Evolutionary conservation across 306 rosid genomes (phyloP).

Genomic region (Corylus americana): DNA sequence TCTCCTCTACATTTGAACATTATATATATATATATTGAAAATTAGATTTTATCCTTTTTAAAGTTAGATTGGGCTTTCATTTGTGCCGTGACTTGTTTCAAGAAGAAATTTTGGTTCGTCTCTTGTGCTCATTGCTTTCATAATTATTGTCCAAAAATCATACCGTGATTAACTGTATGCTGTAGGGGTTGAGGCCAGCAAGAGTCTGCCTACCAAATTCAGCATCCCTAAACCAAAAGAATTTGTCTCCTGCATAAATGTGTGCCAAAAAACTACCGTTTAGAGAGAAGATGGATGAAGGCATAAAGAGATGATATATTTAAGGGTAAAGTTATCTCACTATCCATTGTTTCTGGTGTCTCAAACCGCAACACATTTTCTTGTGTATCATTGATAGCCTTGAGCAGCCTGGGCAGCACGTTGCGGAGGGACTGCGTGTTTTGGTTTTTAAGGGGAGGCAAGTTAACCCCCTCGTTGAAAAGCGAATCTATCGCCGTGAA

Average conservation of each 20-base stretch:
- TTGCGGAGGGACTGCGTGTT: slow-evolving; percentile 14
- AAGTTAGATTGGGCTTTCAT: too few species aligned
- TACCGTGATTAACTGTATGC: slow-evolving; percentile 72
- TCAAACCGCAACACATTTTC: slow-evolving; percentile 51
- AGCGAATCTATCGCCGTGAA: slow-evolving; percentile 63
- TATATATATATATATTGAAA: too few species aligned
- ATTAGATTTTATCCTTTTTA: too few species aligned
- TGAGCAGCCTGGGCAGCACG: slow-evolving; percentile 50
- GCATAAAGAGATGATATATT: background rate
- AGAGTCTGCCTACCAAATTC: slow-evolving; percentile 86
- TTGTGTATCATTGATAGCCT: slow-evolving; percentile 17
- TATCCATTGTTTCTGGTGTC: slow-evolving; percentile 52
- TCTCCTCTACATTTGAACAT: too few species aligned
- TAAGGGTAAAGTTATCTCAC: slow-evolving; percentile 30
- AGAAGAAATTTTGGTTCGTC: too few species aligned
- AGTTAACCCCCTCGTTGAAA: slow-evolving; percentile 46
- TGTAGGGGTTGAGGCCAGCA: slow-evolving; percentile 83
- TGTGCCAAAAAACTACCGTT: background rate
- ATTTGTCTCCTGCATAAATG: slow-evolving; percentile 58
- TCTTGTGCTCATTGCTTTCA: too few species aligned
- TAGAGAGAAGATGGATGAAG: background rate
- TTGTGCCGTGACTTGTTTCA: too few species aligned
- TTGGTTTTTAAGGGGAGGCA: slow-evolving; percentile 36
- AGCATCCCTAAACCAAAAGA: slow-evolving; percentile 84
- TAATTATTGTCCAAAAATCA: too few species aligned